Base-by-base conservation (phyloP, 495 filamentous ascomycete species). In the Neurospora terricola region DNA sequence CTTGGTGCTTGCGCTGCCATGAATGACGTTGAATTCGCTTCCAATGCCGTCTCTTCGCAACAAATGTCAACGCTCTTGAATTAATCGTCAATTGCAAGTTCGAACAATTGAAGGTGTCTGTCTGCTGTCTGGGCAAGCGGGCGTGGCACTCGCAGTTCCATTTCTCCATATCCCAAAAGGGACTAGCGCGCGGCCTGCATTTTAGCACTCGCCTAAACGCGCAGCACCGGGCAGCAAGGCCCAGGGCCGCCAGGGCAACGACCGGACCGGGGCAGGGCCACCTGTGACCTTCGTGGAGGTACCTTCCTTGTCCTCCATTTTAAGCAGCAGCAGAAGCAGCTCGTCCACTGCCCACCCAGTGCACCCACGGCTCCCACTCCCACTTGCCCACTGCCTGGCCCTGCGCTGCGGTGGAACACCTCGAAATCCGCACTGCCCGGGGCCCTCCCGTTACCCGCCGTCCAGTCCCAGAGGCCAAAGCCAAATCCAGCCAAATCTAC, bases 171-270 rank as follows among this genome's bases (percentile, higher is more conserved):
- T 66, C 54, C 54, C 54, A 34, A 66, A 66, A 4, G 7, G 73
- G 71, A 42, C 75, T 79, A 77, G 77, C 77, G 77, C 77, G 45
- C 74, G 75, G 70, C 70, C 69, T 75, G 70, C 75, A 73, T 77
- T 77, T 76, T 78, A 78, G 78, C 77, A 78, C 77, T 77, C 78
- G 79, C 77, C 79, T 78, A 80, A 79, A 77, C 73, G 75, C 76
- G 76, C 76, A 75, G 77, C 78, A 78, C n/a, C n/a, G n/a, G n/a
- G 78, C 70, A 48, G 38, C 70, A 59, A 69, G 73, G 21, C 48
- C 48, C 48, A 59, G 45, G 45, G 21, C 45, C 45, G 54, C 54
- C 23, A 30, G 54, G 27, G 54, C 54, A 66, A 66, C 69, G 36
- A 37, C 38, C 21, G 42, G 38, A 69, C 30, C 14, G 34, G 38